Percentiles rank a stretch among this genome's conserved stretches.
Conservation (phyloP, 352 stramenopile genomes). For the Phytopythium oedochilum region DNA sequence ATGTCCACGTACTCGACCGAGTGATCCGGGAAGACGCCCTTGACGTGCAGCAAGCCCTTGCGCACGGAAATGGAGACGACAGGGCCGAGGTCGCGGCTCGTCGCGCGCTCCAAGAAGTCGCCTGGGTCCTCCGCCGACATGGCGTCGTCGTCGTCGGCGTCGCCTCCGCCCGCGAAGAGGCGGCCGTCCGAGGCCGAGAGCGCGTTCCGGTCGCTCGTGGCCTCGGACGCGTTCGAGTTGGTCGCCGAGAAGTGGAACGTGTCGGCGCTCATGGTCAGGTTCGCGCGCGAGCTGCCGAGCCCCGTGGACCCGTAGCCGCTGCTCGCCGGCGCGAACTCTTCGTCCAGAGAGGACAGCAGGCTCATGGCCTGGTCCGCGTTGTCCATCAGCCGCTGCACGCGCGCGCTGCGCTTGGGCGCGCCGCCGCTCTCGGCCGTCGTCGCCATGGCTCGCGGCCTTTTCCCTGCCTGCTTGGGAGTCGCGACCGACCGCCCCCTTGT, state of each 20-base stretch:
- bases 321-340: slow-evolving; percentile 6
- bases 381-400: slow-evolving; percentile 72
- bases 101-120: background rate
- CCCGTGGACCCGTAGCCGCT: slow-evolving; percentile 9
- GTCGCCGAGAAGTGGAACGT: slow-evolving; percentile 33
- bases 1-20: slow-evolving; percentile 81
- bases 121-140: slow-evolving; percentile 5
- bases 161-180: background rate
- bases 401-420: slow-evolving; percentile 31
- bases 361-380: slow-evolving; percentile 63
- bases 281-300: slow-evolving; percentile 7
- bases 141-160: no score
- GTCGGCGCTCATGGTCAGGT: slow-evolving; percentile 15
- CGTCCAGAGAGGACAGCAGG: slow-evolving; percentile 62
- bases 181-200: slow-evolving; percentile 1
- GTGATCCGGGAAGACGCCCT: slow-evolving; percentile 78
- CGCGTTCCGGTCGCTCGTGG: slow-evolving; percentile 3
- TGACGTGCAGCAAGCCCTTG: slow-evolving; percentile 63
- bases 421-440: background rate
- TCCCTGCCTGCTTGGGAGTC: no score
- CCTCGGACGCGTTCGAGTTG: slow-evolving; percentile 4
- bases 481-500: no score
- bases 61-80: slow-evolving; percentile 53
- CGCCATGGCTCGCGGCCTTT: no score
- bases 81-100: slow-evolving; percentile 15